These are phyloP conservation scores for Phoma sp. DNA, from an alignment of 2,329 filamentous ascomycete species.

Conservation along the genomic window DNA sequence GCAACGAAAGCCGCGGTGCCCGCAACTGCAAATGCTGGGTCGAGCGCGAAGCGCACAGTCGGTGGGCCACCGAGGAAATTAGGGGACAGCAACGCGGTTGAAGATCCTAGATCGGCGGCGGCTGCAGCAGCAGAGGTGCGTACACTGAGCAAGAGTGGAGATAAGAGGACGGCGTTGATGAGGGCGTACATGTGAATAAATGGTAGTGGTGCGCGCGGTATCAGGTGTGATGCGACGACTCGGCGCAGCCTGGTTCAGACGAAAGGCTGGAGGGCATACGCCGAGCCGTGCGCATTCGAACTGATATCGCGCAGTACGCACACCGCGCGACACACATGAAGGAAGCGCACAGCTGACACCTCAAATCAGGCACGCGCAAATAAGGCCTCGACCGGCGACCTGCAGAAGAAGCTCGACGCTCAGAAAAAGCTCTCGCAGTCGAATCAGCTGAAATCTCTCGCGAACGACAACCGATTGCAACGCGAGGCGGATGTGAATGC, in stretches of 20 bases:
- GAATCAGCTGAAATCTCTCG: conserved; percentile 72
- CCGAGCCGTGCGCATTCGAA: background rate
- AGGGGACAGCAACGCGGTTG: conserved; percentile 56
- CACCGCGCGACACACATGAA: background rate
- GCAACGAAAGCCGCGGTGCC: conserved; percentile 53
- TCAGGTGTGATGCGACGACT: background rate
- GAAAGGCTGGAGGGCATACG: background rate
- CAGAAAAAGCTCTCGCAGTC: conserved; percentile 75
- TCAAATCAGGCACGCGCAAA: conserved; percentile 68
- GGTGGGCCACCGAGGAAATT: conserved; percentile 64
- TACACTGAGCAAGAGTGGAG: conserved; percentile 22
- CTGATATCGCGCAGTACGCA: background rate
- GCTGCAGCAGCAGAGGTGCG: conserved; percentile 85
- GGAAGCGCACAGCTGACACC: background rate
- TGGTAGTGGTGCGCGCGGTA: background rate
- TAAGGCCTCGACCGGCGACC: conserved; percentile 60
- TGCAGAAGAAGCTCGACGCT: conserved; percentile 68
- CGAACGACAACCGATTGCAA: conserved; percentile 71
- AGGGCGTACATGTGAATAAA: conserved; percentile 25
- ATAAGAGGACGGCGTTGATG: conserved; percentile 17
- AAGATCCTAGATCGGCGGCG: conserved; percentile 74
- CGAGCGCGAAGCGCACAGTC: conserved; percentile 53
- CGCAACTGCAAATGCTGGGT: conserved; percentile 22
- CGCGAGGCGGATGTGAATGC: conserved; percentile 72
- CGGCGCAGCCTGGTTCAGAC: background rate